These are phyloP conservation scores for Drechmeria coniospora DNA, from an alignment of 2,329 filamentous ascomycete genomes.

Conservation along the genomic window DNA sequence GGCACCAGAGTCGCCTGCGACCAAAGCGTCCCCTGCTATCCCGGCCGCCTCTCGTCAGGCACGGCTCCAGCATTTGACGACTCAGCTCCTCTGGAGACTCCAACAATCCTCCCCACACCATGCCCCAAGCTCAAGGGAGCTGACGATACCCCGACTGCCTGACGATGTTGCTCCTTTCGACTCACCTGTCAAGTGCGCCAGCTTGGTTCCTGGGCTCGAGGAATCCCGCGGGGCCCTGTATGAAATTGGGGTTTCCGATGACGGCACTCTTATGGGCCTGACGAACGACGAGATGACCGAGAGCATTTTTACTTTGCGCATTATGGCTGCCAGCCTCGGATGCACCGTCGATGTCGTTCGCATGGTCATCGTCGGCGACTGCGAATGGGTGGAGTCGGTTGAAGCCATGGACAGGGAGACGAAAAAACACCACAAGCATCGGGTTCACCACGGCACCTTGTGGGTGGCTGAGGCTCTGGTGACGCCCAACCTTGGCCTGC, in stretches of 20 bases:
- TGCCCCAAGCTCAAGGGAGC: slow-evolving; percentile 58
- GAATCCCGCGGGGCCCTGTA: slow-evolving; percentile 89
- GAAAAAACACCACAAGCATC: slow-evolving; percentile 9
- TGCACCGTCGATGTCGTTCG: slow-evolving; percentile 72
- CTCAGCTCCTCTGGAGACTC: slow-evolving; percentile 83
- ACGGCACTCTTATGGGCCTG: slow-evolving; percentile 78
- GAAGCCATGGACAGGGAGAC: slow-evolving; percentile 14
- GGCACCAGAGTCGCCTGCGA: slow-evolving; percentile 2
- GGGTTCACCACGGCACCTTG: no score
- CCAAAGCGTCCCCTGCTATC: slow-evolving; percentile 12
- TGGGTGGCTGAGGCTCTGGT: slow-evolving; percentile 86
- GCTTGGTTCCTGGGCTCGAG: slow-evolving; percentile 65
- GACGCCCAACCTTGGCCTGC: slow-evolving; percentile 48
- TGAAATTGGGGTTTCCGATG: slow-evolving; percentile 90
- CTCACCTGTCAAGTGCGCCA: slow-evolving; percentile 31
- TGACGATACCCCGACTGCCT: slow-evolving; percentile 61
- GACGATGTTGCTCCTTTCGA: slow-evolving; percentile 38
- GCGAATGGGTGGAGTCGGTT: slow-evolving; percentile 49
- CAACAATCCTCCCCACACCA: slow-evolving; percentile 92
- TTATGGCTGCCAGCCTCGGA: slow-evolving; percentile 86
- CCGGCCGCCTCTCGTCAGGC: slow-evolving; percentile 51
- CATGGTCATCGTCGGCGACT: slow-evolving; percentile 71
- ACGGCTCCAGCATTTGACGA: slow-evolving; percentile 79
- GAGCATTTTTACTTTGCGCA: slow-evolving; percentile 66
- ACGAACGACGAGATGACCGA: slow-evolving; percentile 86